phyloP scores from a whole-genome alignment of 2,329 filamentous ascomycete genomes.

The Aspergillus ruber region DNA sequence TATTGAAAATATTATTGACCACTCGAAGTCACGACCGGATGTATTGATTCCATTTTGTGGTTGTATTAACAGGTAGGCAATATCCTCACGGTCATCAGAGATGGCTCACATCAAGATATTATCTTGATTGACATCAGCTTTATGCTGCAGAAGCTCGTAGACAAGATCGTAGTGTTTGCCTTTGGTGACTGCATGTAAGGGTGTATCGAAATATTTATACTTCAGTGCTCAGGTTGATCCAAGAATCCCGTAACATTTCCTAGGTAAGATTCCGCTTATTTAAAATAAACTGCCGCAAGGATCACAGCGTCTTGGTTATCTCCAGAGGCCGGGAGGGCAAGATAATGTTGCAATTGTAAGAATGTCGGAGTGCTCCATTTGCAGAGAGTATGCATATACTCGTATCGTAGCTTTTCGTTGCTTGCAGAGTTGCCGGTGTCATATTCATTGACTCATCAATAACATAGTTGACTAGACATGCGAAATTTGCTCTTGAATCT shows the following conservation, averaged over 20 bases:
- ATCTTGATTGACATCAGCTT: neutral
- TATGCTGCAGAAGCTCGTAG: neutral
- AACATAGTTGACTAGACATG: neutral
- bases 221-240: neutral
- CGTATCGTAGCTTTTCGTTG: neutral
- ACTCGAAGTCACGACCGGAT: neutral
- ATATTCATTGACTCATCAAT: neutral
- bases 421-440: neutral
- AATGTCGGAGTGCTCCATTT: neutral
- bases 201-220: neutral
- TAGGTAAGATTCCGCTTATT: neutral
- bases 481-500: neutral
- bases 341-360: neutral
- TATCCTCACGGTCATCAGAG: constrained; percentile 10
- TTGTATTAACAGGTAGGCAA: constrained; percentile 1
- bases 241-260: neutral
- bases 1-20: neutral
- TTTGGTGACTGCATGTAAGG: neutral
- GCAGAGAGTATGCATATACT: constrained; percentile 1
- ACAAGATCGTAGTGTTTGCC: neutral
- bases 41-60: neutral
- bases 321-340: neutral
- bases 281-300: neutral
- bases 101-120: constrained; percentile 1
- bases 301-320: neutral